Evolutionary conservation across 2,329 filamentous ascomycete species (phyloP), one percentile per base, ranked within the genome.

Genomic region (Periglandula ipomoeae): DNA sequence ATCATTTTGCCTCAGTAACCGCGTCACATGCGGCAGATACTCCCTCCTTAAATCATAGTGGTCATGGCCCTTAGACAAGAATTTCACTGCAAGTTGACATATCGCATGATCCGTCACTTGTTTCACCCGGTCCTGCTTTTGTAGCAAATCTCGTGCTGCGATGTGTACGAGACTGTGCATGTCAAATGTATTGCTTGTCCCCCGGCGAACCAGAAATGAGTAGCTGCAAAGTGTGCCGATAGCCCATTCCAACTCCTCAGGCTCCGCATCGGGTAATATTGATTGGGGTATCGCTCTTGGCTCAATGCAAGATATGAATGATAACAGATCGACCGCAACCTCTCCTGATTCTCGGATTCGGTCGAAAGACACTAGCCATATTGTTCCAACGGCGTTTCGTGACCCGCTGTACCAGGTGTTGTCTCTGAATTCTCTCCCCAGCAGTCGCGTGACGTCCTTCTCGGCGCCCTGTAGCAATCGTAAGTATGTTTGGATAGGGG

Each of bases 341-440:
- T 47, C 15, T 47, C 67, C 51, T 0, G 30, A 49, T 26, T 52
- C 48, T 19, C 52, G 53, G 22, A 72, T 68, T 26, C 65, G 59
- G 15, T 68, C 55, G 30, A 74, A 69, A 0, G 70, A 71, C 15
- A 73, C 58, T 1, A 68, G 52, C 57, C 62, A 66, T 15, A 67
- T 66, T 1, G 56, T 56, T 26, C 60, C 61, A 5, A 70, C 53
- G 3, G 65, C 56, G 44, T 65, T 63, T 27, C 57, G 57, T 2
- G 63, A 57, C 5, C 44, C 53, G 20, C 32, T 53, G 50, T 67
- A 64, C 22, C 59, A 56, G 11, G 53, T 56, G 1, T 58, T 50
- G 49, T 71, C 68, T 7, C 57, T 50, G 47, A 67, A 67, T 6
- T 65, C 58, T 43, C 59, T 52, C 37, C 58, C 64, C 13, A 70